Base-by-base conservation (phyloP, 2,329 filamentous ascomycete genomes). In the Phialophora tarda region DNA sequence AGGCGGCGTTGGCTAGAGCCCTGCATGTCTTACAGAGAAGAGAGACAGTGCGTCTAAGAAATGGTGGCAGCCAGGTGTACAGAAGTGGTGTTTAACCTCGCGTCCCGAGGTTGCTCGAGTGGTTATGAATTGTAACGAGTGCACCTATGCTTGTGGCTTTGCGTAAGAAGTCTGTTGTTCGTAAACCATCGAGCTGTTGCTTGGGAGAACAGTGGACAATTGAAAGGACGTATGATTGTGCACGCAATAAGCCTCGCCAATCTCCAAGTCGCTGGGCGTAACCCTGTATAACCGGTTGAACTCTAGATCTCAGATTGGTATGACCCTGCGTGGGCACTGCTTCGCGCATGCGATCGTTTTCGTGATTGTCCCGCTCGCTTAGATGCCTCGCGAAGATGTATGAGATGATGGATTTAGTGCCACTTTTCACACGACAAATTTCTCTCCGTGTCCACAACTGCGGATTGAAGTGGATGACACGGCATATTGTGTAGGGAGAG, bases 1-100 rank as follows among this genome's bases (percentile, higher is more conserved):
- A 98, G 79, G 89, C 92, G 76, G 89, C 89, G 17, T 83, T 99
- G 32, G 93, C 93, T 71, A 83, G 94, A 72, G 92, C 94, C 0
- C 78, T 99, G 73, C 88, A 94, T 81, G 86, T 98, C 17, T 80
- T 99, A 79, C 92, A 96, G 77, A 85, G 93, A 74, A 86, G 93
- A 72, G 94, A 97, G 73, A 96, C 91, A 1, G 76, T 84, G 26
- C 79, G 82, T 64, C 80, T 84, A 65, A 78, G 82, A 63, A 81
- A 79, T 44, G 82, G 81, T 58, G 82, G 82, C 4, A 80, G 78
- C 17, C 82, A 82, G 72, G 78, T 83, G 60, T 83, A 82, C 73
- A 78, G 82, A 32, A 79, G 80, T 70, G 79, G 80, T 65, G 78
- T 80, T 59, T 82, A 72, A 74, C 58, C 5, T 34, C n/a, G 24